Conservation (phyloP, 768 basidiomycete species). For the Baorangia bicolor region DNA sequence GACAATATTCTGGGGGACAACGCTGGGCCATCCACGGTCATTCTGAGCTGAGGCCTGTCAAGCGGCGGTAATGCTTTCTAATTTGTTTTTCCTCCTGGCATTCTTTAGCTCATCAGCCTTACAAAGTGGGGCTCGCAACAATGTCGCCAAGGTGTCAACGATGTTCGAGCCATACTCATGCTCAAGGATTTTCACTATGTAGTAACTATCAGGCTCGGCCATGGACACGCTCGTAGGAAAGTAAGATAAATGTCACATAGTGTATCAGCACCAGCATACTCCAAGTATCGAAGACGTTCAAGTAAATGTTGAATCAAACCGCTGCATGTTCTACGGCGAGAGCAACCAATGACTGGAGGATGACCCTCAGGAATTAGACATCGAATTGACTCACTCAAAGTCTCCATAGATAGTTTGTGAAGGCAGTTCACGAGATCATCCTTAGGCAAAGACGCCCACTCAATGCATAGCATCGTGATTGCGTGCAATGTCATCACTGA, state of each 20-base stretch:
- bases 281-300: neutral
- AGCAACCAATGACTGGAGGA: neutral
- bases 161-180: neutral
- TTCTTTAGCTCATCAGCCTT: too few relatives aligned
- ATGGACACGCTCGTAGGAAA: too few relatives aligned
- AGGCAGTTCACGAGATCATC: neutral
- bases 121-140: too few relatives aligned
- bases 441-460: neutral
- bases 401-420: too few relatives aligned
- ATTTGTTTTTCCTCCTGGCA: too few relatives aligned
- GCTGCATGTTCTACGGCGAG: neutral
- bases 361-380: neutral
- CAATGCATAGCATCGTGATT: neutral
- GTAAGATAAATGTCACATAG: too few relatives aligned
- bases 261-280: neutral
- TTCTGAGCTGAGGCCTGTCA: too few relatives aligned
- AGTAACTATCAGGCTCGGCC: neutral
- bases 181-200: neutral
- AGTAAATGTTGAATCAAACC: neutral
- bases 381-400: neutral
- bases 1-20: too few relatives aligned
- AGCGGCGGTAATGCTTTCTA: too few relatives aligned
- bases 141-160: neutral
- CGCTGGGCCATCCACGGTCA: too few relatives aligned
- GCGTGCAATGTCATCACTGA: neutral